phyloP scores from a whole-genome alignment of 805 yeast species.

The Kodamaea restingae region DNA sequence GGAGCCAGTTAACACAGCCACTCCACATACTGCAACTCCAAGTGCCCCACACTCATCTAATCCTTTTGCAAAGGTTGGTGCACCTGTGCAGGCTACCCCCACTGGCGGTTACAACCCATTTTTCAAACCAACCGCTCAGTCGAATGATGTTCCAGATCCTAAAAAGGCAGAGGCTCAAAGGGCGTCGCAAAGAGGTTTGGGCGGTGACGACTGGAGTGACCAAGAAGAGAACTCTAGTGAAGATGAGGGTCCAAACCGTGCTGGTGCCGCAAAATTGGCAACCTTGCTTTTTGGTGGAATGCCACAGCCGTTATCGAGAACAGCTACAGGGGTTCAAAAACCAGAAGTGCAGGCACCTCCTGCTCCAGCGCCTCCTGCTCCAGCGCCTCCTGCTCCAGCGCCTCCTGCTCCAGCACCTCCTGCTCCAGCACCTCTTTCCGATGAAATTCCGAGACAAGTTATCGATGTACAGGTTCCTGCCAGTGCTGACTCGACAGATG shows the following conservation, averaged over 20 bases:
- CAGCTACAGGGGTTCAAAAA: constrained; percentile 13
- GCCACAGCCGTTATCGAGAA: constrained; percentile 32
- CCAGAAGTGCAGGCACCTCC: constrained; percentile 1
- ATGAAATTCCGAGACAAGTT: constrained; percentile 3
- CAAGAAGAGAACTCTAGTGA: constrained; percentile 41
- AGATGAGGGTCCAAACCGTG: constrained; percentile 45
- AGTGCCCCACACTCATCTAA: constrained; percentile 28
- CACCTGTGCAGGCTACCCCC: constrained; percentile 11
- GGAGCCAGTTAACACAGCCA: no score
- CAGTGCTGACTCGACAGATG: constrained; percentile 6
- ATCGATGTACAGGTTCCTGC: neutral
- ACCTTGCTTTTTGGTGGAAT: constrained; percentile 50
- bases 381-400: constrained; percentile 22
- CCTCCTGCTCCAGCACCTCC: constrained; percentile 13
- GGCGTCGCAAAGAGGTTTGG: constrained; percentile 61
- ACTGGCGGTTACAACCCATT: constrained; percentile 48
- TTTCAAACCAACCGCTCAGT: constrained; percentile 42
- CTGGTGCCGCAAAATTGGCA: constrained; percentile 56
- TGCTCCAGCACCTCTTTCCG: constrained; percentile 17
- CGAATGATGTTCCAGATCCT: constrained; percentile 42
- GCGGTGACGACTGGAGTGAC: constrained; percentile 47
- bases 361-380: constrained; percentile 7
- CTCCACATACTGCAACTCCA: constrained; percentile 5
- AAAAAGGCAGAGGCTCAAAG: constrained; percentile 66
- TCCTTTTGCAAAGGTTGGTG: constrained; percentile 44